phyloP scores from a whole-genome alignment of 1,139 yeast species.

The Yamadazyma pseudoaaseri region DNA sequence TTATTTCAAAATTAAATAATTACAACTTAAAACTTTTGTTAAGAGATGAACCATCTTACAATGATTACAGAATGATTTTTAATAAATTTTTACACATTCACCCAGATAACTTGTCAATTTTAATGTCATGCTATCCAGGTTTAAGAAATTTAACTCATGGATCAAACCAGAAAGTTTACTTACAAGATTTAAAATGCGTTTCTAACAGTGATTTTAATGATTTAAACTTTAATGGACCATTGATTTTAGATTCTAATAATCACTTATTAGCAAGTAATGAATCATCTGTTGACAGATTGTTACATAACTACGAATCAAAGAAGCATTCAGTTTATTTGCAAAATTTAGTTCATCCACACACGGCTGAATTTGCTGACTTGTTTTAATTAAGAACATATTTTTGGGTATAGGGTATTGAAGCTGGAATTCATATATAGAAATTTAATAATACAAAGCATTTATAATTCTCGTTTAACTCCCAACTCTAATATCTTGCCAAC shows the following conservation, averaged over 20 bases:
- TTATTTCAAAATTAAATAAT: slow-evolving; percentile 11
- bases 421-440: slow-evolving; percentile 1
- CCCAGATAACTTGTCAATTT: slow-evolving; percentile 40
- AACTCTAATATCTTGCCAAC: slow-evolving; percentile 59
- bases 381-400: slow-evolving; percentile 23
- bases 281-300: slow-evolving; percentile 39
- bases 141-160: slow-evolving; percentile 8
- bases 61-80: slow-evolving; percentile 35
- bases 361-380: slow-evolving; percentile 49
- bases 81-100: slow-evolving; percentile 41
- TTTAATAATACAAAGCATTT: background rate
- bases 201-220: slow-evolving; percentile 20
- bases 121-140: slow-evolving; percentile 24
- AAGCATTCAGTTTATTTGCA: slow-evolving; percentile 8
- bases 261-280: slow-evolving; percentile 51
- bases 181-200: slow-evolving; percentile 23
- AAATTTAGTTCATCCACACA: slow-evolving; percentile 43
- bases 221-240: slow-evolving; percentile 32
- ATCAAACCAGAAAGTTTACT: slow-evolving; percentile 13
- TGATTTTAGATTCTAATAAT: slow-evolving; percentile 59
- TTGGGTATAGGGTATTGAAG: slow-evolving; percentile 2
- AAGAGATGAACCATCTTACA: slow-evolving; percentile 16
- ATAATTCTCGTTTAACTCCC: slow-evolving; percentile 35
- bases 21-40: slow-evolving; percentile 13
- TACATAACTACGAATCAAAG: slow-evolving; percentile 34